Base-by-base conservation (phyloP, 495 filamentous ascomycete species). In the Penicillium odoratum region DNA sequence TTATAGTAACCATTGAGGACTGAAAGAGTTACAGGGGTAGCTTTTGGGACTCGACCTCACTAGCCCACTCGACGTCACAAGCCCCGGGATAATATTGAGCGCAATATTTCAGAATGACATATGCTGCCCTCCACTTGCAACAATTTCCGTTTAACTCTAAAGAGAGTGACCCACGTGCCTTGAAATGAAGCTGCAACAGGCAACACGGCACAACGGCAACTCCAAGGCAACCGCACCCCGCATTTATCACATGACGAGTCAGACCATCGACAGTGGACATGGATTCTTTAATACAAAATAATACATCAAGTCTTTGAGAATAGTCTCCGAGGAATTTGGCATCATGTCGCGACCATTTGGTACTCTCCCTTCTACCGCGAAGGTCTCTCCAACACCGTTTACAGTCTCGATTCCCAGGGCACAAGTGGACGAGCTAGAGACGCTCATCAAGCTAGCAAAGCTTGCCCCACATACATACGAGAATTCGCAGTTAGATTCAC, bases 401-500 rank as follows among this genome's bases (percentile, higher is more conserved):
- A 74, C 64, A 6, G 66, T 77, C 28, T 53, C 64, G 34, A 69
- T 85, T 26, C 68, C 79, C 0, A 77, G 83, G 18, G 43, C 69
- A 11, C 67, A 79, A 9, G 45, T 86, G 9, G 67, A 67, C 10
- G 78, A 81, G 21, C 73, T 86, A 55, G 63, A 76, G 45, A 71
- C 71, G 4, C 73, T 87, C 7, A 60, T 87, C 7, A 68, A 71
- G 51, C 58, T 83, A 5, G 78, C 83, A 28, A 81, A 74, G 57
- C 68, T 86, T 8, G 81, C 77, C 0, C 81, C 80, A 0, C 57
- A 67, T 13, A 71, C 82, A 1, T 87, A 72, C 33, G 81, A 84
- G 66, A 81, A 77, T 60, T 61, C 63, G 1, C 74, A 77, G 15
- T 44, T 65, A 10, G 74, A 84, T 49, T 55, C 65, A 46, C 70